Percentiles rank a stretch among this genome's conserved stretches.
These are phyloP conservation scores for Nakazawaea pomicola DNA, from an alignment of 805 yeast species.

Conservation along the genomic window DNA sequence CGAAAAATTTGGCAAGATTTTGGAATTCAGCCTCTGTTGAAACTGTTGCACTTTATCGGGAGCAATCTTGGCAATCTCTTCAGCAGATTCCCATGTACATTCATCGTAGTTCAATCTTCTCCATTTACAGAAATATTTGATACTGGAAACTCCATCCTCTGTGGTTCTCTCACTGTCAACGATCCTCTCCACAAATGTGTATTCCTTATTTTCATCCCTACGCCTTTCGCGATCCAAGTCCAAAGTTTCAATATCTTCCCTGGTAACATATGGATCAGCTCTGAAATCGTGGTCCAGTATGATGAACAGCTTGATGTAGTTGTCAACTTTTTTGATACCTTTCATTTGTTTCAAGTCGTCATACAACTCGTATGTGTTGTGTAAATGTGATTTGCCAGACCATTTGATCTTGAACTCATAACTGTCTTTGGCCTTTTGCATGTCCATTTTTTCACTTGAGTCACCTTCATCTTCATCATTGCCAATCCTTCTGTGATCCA, in stretches of 20 bases:
- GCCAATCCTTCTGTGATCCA: conserved; percentile 48
- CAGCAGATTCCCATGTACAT: conserved; percentile 95
- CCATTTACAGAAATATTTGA: conserved; percentile 92
- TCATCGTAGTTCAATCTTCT: conserved; percentile 88
- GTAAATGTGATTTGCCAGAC: conserved; percentile 84
- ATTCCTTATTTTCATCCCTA: conserved; percentile 79
- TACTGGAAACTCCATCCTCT: conserved; percentile 59
- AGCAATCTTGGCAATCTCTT: conserved; percentile 75
- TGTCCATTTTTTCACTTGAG: conserved; percentile 28
- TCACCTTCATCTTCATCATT: conserved; percentile 25
- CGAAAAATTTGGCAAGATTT: conserved; percentile 76
- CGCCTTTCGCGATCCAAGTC: conserved; percentile 84
- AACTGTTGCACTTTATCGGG: conserved; percentile 81
- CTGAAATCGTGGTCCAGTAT: conserved; percentile 71
- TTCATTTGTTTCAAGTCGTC: conserved; percentile 43
- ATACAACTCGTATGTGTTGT: conserved; percentile 90
- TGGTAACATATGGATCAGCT: conserved; percentile 73
- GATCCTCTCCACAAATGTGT: conserved; percentile 81
- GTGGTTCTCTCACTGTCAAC: conserved; percentile 74
- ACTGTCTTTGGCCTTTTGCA: conserved; percentile 15
- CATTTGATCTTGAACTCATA: conserved; percentile 73
- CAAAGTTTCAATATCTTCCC: conserved; percentile 91
- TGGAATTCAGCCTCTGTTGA: conserved; percentile 76
- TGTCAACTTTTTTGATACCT: conserved; percentile 85
- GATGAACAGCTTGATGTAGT: conserved; percentile 77